Evolutionary conservation across 2,329 filamentous ascomycete species (phyloP), one percentile per base, ranked within the genome.

Genomic region (Aspergillus costaricaensis): DNA sequence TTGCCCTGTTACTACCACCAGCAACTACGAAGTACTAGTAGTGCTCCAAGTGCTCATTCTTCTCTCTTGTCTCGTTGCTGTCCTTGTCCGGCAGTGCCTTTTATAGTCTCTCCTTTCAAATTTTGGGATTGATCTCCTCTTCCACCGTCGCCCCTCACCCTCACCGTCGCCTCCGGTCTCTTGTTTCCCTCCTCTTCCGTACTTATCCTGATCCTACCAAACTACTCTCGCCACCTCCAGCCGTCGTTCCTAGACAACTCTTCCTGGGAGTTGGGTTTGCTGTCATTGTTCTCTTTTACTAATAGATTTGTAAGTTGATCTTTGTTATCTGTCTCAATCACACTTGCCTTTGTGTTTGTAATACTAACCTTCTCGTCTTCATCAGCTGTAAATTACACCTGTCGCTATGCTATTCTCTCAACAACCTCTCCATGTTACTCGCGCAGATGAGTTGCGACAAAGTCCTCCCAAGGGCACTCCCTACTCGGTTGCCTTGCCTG

Each of bases 401-500:
- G 41, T 27, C 54, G 50, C 49, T 56, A 79, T 80, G 77, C 72
- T 78, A 25, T 78, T 72, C 58, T 76, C 75, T 7, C 68, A 70
- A 57, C 70, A 74, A 53, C 67, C 72, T 10, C 14, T 65, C 25
- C 72, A 78, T 55, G 64, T 78, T 44, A 70, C 71, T 59, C 75
- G 73, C 62, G 76, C 77, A 14, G 70, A 73, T 47, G 85, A 88
- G 73, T 78, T 91, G 59, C 78, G 82, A 55, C 74, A 79, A 59
- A 83, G 85, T 15, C 91, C 92, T 51, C 88, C 91, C 3, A 85
- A 88, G 8, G 92, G 92, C 65, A 81, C 86, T 52, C 91, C 92
- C 1, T 95, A 95, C 74, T 90, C 89, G 49, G 81, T 96, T 14
- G 81, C 91, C 12, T 70, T 99, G 19, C 89, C 92, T 0, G 90